These are phyloP conservation scores for Inga oerstediana DNA, from an alignment of 306 rosid species.

Conservation along the genomic window DNA sequence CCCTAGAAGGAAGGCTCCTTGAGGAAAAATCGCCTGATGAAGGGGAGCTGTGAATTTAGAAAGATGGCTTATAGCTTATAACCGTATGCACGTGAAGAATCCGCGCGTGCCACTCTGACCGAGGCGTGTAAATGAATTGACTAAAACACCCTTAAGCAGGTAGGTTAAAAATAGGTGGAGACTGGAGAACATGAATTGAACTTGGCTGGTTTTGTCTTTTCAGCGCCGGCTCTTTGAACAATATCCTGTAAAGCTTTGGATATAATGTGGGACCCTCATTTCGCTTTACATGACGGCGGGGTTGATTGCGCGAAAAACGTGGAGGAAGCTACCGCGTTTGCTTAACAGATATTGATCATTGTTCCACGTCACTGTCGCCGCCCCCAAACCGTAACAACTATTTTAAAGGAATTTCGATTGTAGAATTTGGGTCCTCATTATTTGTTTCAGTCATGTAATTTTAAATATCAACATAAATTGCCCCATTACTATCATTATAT, in stretches of 20 bases:
- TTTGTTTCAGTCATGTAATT: too few relatives aligned
- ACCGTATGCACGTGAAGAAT: neutral
- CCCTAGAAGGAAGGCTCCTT: conserved; percentile 36
- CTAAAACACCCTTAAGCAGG: neutral
- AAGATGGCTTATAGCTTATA: neutral
- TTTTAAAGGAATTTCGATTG: neutral
- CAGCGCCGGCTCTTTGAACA: neutral
- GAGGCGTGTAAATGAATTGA: neutral
- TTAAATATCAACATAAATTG: too few relatives aligned
- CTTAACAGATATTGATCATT: neutral
- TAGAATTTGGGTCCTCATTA: too few relatives aligned
- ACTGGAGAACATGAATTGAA: neutral
- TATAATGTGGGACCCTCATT: conserved; percentile 3
- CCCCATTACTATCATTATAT: too few relatives aligned
- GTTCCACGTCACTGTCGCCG: neutral
- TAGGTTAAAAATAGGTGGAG: neutral
- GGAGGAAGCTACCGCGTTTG: conserved; percentile 14
- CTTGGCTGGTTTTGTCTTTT: neutral
- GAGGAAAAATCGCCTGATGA: neutral
- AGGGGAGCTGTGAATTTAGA: neutral
- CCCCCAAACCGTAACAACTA: neutral
- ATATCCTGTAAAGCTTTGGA: neutral
- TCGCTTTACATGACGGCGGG: conserved; percentile 7
- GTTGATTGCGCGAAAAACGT: neutral
- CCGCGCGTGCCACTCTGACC: conserved; percentile 3